Conservation (phyloP, 2,329 filamentous ascomycete genomes). For the Penicillium corylophilum region DNA sequence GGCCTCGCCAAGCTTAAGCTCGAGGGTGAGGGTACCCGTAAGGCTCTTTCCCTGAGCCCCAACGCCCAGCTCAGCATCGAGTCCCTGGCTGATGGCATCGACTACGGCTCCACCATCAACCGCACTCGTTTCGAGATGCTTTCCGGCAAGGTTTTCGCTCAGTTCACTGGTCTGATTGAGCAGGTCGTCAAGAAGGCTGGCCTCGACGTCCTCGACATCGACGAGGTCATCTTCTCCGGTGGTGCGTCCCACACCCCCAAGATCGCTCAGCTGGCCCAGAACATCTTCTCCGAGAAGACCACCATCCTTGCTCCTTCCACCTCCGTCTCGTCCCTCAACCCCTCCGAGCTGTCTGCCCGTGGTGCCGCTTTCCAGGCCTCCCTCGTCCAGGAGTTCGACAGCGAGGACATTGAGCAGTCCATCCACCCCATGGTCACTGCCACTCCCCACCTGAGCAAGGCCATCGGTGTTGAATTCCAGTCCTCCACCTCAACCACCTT, state of each 20-base stretch:
- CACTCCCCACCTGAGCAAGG: conserved; percentile 82
- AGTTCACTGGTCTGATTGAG: conserved; percentile 82
- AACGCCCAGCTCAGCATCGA: conserved; percentile 93
- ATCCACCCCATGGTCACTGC: conserved; percentile 94
- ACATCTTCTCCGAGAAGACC: conserved; percentile 78
- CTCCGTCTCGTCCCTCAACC: conserved; percentile 76
- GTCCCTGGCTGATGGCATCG: conserved; percentile 81
- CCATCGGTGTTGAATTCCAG: conserved; percentile 78
- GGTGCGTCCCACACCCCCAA: conserved; percentile 92
- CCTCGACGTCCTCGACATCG: conserved; percentile 86
- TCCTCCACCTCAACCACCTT: conserved; percentile 67
- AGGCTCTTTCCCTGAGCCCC: conserved; percentile 81
- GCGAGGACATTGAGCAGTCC: conserved; percentile 90
- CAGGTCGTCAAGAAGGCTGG: conserved; percentile 85
- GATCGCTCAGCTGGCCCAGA: conserved; percentile 76
- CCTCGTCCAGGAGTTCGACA: conserved; percentile 90
- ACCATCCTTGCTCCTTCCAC: conserved; percentile 81
- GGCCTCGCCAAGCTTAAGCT: conserved; percentile 88
- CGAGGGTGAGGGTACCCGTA: conserved; percentile 88
- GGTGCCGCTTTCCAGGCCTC: conserved; percentile 95
- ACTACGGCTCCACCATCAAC: conserved; percentile 92
- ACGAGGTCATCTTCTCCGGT: conserved; percentile 91
- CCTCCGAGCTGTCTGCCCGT: conserved; percentile 82
- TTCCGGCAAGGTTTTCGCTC: conserved; percentile 79
- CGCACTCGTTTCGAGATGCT: conserved; percentile 89